Conservation (phyloP, 805 yeast genomes). For the Metschnikowia gelsemii region DNA sequence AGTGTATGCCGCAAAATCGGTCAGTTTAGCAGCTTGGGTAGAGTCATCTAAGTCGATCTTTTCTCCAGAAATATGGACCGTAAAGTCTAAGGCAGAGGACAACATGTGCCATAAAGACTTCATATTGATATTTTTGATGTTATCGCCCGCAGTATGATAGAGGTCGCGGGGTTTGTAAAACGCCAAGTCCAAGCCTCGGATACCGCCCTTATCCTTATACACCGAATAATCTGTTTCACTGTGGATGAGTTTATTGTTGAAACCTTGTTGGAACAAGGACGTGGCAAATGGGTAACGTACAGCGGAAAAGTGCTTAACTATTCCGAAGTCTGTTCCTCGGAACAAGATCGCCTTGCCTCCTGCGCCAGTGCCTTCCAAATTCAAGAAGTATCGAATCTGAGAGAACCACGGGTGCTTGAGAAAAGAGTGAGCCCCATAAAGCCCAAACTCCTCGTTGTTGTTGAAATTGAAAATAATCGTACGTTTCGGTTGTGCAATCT, state of each 20-base stretch:
- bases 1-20: constrained; percentile 55
- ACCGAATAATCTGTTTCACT: constrained; percentile 87
- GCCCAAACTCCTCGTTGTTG: constrained; percentile 86
- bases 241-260: constrained; percentile 63
- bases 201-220: constrained; percentile 57
- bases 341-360: constrained; percentile 83
- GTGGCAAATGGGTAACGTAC: constrained; percentile 73
- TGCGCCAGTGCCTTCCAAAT: constrained; percentile 90
- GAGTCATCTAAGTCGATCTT: constrained; percentile 32
- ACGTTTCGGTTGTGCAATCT: constrained; percentile 56
- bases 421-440: constrained; percentile 77
- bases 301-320: constrained; percentile 54
- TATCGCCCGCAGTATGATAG: constrained; percentile 79
- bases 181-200: constrained; percentile 87
- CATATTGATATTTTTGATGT: constrained; percentile 58
- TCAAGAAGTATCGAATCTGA: constrained; percentile 62
- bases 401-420: constrained; percentile 70
- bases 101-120: constrained; percentile 86
- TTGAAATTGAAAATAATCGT: constrained; percentile 82
- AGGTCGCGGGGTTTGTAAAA: constrained; percentile 81
- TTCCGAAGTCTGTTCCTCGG: constrained; percentile 77
- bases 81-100: constrained; percentile 62
- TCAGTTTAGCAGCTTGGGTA: constrained; percentile 21
- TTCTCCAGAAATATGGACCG: constrained; percentile 39
- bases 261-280: constrained; percentile 82